phyloP scores from a whole-genome alignment of 371 early-diverging fungal genomes.

The Blakeslea trispora region DNA sequence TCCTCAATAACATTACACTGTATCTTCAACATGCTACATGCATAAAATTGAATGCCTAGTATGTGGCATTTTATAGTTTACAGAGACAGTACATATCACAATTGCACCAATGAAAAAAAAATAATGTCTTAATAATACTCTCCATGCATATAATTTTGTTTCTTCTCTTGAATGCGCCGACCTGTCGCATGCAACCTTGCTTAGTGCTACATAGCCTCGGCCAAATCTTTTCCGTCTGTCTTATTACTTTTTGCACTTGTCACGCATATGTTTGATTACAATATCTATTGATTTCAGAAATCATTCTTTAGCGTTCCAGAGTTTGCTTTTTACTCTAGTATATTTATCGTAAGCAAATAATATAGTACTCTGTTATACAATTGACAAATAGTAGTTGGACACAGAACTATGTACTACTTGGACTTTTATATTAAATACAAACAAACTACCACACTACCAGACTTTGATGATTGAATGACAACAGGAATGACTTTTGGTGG shows the following conservation, averaged over 20 bases:
- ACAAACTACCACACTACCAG: not conserved
- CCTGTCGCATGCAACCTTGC: not conserved
- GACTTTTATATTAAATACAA: not conserved
- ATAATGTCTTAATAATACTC: slow-evolving; percentile 6
- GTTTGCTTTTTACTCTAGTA: not conserved
- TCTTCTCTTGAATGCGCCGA: not conserved
- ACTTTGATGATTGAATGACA: not conserved
- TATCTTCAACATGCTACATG: not conserved
- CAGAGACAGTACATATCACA: slow-evolving; percentile 35
- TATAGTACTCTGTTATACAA: no score
- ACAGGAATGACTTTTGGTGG: not conserved
- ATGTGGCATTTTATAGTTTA: slow-evolving; percentile 10
- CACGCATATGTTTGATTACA: not conserved
- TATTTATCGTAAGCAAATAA: not conserved
- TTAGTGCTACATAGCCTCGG: slow-evolving; percentile 19
- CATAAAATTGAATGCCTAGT: slow-evolving; percentile 3
- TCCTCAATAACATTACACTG: slow-evolving; percentile 13
- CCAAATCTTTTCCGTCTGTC: slow-evolving; percentile 1
- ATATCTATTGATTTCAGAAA: not conserved
- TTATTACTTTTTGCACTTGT: slow-evolving; percentile 3
- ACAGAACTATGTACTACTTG: not conserved
- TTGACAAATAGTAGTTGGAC: not conserved
- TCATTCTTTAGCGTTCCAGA: no score
- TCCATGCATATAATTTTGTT: not conserved
- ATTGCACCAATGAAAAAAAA: slow-evolving; percentile 28